These are phyloP conservation scores for Erodium trifolium DNA, from an alignment of 441 rosid genomes.

Conservation along the genomic window DNA sequence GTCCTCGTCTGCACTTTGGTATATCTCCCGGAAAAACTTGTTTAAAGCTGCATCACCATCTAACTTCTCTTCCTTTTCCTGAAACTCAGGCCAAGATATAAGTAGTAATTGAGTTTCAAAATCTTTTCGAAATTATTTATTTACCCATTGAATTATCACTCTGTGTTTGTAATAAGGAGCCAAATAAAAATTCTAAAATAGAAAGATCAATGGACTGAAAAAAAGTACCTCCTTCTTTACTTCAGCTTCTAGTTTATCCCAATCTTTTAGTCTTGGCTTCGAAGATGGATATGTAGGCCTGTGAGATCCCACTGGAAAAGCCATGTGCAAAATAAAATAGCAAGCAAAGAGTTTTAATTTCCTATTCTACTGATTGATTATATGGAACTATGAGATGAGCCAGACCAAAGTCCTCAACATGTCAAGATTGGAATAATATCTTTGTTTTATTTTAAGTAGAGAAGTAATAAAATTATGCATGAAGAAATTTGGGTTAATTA, in stretches of 20 bases:
- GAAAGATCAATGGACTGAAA: background rate
- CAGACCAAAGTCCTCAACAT: too few species aligned
- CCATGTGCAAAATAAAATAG: background rate
- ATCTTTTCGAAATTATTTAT: background rate
- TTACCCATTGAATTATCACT: background rate
- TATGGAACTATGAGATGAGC: background rate
- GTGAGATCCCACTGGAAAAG: constrained; percentile 25
- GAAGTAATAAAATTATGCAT: background rate
- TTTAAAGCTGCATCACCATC: constrained; percentile 97
- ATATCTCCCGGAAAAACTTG: constrained; percentile 81
- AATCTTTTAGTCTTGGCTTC: constrained; percentile 48
- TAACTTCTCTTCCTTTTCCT: constrained; percentile 94
- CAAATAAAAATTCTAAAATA: constrained; percentile 1
- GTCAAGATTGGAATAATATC: too few species aligned
- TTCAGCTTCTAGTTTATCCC: constrained; percentile 92
- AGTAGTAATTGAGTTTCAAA: background rate
- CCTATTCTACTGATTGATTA: background rate
- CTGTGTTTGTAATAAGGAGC: background rate
- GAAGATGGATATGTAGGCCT: constrained; percentile 78
- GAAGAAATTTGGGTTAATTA: background rate
- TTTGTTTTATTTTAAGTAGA: too few species aligned
- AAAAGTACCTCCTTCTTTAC: constrained; percentile 56
- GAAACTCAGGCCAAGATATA: constrained; percentile 19
- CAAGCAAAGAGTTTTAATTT: background rate
- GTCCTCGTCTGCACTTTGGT: constrained; percentile 74